Evolutionary conservation across 1,284 basidiomycete genomes (phyloP).

Genomic region (Tranzscheliella williamsii): DNA sequence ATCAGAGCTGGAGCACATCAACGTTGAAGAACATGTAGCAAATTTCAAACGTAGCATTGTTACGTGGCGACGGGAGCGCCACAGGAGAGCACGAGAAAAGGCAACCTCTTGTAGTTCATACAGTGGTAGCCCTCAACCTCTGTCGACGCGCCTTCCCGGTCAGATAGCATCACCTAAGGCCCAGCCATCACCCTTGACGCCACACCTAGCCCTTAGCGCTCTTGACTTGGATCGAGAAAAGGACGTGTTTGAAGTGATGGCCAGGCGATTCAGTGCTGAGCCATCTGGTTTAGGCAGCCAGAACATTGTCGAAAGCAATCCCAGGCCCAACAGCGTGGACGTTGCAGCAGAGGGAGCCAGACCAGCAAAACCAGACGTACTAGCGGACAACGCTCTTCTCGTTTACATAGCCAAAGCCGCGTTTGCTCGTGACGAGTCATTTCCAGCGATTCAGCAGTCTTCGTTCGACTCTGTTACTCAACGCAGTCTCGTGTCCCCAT

Average conservation of each 20-base stretch:
- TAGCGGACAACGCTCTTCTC: conserved; percentile 1
- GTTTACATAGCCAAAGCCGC: conserved; percentile 21
- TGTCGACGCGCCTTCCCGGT: no score
- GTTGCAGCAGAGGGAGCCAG: conserved; percentile 2
- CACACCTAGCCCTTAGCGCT: no score
- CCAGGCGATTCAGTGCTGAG: no score
- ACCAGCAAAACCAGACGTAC: no score
- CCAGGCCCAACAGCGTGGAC: conserved; percentile 11
- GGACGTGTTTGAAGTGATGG: no score
- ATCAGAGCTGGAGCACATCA: conserved; percentile 2
- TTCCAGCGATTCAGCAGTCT: not conserved
- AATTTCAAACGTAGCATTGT: conserved; percentile 28
- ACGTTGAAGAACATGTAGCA: conserved; percentile 13
- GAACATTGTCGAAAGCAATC: not conserved
- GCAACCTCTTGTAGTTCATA: no score
- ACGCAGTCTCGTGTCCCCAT: conserved; percentile 19
- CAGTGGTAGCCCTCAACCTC: no score
- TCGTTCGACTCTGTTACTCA: conserved; percentile 22
- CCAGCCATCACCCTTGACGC: no score
- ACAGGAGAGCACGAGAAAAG: no score
- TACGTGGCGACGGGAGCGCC: conserved; percentile 17
- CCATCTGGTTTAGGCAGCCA: no score
- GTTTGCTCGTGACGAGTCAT: conserved; percentile 1
- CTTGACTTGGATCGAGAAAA: no score
- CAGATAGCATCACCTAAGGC: no score